Conservation (phyloP, 1,284 basidiomycete species). For the Cutaneotrichosporon sp. region DNA sequence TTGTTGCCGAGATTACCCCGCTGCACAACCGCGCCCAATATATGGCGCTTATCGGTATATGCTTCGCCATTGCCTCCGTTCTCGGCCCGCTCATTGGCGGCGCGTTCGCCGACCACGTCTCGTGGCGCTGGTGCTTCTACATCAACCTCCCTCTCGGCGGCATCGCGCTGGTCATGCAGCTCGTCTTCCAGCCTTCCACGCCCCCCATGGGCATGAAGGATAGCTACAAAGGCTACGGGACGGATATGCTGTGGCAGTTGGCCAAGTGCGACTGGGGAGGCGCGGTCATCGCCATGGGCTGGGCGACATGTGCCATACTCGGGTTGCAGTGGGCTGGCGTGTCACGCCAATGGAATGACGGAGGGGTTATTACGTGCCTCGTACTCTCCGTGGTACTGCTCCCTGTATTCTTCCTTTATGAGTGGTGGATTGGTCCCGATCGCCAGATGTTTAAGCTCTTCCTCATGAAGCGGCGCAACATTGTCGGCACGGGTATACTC, state of each 20-base stretch:
- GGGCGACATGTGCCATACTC: constrained; percentile 38
- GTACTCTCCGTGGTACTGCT: constrained; percentile 43
- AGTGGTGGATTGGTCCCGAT: constrained; percentile 42
- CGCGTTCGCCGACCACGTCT: constrained; percentile 49
- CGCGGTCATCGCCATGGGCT: constrained; percentile 34
- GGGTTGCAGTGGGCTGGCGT: constrained; percentile 46
- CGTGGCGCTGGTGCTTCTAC: constrained; percentile 47
- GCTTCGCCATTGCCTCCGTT: constrained; percentile 48
- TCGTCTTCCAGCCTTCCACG: constrained; percentile 27
- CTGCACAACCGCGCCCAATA: constrained; percentile 40
- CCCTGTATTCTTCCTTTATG: constrained; percentile 40
- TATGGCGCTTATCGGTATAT: constrained; percentile 28
- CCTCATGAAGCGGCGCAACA: constrained; percentile 42
- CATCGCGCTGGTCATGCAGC: constrained; percentile 31
- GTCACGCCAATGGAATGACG: constrained; percentile 43
- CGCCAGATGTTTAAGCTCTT: constrained; percentile 47
- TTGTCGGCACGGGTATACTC: constrained; percentile 16
- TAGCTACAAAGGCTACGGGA: constrained; percentile 38
- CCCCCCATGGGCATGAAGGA: constrained; percentile 39
- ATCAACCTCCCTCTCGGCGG: constrained; percentile 46
- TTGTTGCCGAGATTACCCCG: constrained; percentile 42
- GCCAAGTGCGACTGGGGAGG: constrained; percentile 45
- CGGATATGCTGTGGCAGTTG: constrained; percentile 34
- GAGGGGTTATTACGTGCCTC: constrained; percentile 44
- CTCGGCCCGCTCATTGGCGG: constrained; percentile 50